Evolutionary conservation across 2,329 filamentous ascomycete genomes (phyloP).

Genomic region (Claviceps sp.): DNA sequence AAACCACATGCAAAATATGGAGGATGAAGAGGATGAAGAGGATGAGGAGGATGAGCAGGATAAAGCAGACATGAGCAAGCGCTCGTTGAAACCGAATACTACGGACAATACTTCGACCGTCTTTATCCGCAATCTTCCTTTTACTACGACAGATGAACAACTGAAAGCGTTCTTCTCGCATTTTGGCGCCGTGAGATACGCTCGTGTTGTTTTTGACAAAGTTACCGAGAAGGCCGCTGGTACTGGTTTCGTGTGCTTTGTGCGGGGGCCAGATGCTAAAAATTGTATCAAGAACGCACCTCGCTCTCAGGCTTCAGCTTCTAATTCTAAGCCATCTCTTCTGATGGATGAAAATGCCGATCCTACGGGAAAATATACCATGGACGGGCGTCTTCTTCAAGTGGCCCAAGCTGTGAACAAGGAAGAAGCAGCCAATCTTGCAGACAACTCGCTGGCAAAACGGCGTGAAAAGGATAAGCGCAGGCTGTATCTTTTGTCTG

Average conservation of each 20-base stretch:
- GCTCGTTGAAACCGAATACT: constrained; percentile 18
- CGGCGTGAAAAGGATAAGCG: constrained; percentile 75
- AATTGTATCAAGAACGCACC: constrained; percentile 67
- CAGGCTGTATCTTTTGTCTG: constrained; percentile 72
- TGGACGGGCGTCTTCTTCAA: constrained; percentile 79
- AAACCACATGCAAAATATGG: constrained; percentile 42
- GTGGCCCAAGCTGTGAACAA: constrained; percentile 77
- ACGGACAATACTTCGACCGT: constrained; percentile 63
- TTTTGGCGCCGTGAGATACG: constrained; percentile 84
- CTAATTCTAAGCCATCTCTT: constrained; percentile 61
- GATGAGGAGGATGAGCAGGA: constrained; percentile 37
- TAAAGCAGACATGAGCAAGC: constrained; percentile 22
- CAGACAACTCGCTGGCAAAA: constrained; percentile 50
- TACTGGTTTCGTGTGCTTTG: constrained; percentile 92
- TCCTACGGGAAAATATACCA: constrained; percentile 70
- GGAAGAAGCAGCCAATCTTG: constrained; percentile 62
- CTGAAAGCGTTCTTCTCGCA: constrained; percentile 76
- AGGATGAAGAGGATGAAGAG: constrained; percentile 39
- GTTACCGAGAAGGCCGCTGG: constrained; percentile 77
- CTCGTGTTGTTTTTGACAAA: constrained; percentile 77
- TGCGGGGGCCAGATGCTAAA: constrained; percentile 60
- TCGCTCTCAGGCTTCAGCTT: constrained; percentile 31
- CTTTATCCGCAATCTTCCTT: constrained; percentile 90
- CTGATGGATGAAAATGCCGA: constrained; percentile 79
- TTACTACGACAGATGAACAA: constrained; percentile 68